A percentile compares a stretch with the other conserved stretches of the same genome.
Evolutionary conservation across 352 stramenopile genomes (phyloP).

Genomic region (Globisporangium barbulae): DNA sequence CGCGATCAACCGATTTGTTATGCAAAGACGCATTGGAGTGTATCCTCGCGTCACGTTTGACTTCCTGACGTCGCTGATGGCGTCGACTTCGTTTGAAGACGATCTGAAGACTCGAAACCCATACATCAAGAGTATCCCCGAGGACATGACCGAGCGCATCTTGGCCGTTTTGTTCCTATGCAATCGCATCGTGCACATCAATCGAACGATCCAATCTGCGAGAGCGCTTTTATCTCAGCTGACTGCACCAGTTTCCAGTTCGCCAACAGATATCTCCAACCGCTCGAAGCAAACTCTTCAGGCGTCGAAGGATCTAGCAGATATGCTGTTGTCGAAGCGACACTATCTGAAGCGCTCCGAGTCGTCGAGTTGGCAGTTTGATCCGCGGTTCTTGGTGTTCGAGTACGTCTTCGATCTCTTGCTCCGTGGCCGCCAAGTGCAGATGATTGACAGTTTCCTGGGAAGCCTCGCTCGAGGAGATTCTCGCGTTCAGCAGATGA

Average conservation of each 20-base stretch:
- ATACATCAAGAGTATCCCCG: slow-evolving; percentile 34
- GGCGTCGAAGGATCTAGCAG: slow-evolving; percentile 76
- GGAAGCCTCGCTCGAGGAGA: slow-evolving; percentile 69
- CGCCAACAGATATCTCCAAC: slow-evolving; percentile 14
- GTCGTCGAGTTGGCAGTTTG: slow-evolving; percentile 78
- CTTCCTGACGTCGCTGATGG: slow-evolving; percentile 72
- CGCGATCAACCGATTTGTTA: slow-evolving; percentile 49
- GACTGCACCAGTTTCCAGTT: slow-evolving; percentile 2
- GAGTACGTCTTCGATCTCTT: slow-evolving; percentile 99
- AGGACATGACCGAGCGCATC: slow-evolving; percentile 43
- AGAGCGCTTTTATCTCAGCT: slow-evolving; percentile 28
- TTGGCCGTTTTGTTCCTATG: slow-evolving; percentile 66
- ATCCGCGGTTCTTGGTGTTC: slow-evolving; percentile 98
- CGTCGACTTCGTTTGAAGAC: slow-evolving; percentile 51
- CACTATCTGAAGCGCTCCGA: slow-evolving; percentile 51
- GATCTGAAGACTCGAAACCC: slow-evolving; percentile 70
- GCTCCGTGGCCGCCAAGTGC: slow-evolving; percentile 97
- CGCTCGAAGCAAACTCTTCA: slow-evolving; percentile 70
- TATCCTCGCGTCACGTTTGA: slow-evolving; percentile 73
- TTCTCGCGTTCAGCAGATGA: slow-evolving; percentile 96
- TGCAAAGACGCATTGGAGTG: slow-evolving; percentile 51
- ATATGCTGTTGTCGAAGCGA: slow-evolving; percentile 69
- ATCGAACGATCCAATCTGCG: slow-evolving; percentile 62
- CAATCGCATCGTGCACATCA: slow-evolving; percentile 84
- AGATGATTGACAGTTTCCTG: slow-evolving; percentile 99